phyloP scores from a whole-genome alignment of 352 stramenopile species.

The Blastocystis hominis region DNA sequence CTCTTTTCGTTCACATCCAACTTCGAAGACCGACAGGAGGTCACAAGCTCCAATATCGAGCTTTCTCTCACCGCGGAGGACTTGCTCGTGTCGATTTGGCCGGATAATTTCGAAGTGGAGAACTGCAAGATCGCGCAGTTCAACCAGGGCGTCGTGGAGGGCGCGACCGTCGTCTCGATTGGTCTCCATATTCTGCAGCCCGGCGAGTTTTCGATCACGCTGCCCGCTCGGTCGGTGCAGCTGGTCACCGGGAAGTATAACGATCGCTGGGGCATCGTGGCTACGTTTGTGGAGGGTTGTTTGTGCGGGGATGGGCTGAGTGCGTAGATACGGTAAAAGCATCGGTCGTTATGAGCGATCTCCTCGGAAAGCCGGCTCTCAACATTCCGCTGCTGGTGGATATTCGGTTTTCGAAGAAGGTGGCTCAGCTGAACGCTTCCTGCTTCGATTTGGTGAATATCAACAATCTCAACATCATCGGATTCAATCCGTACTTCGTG shows the following conservation, averaged over 20 bases:
- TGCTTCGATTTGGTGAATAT: slow-evolving; percentile 21
- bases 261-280: background rate
- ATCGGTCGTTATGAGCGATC: background rate
- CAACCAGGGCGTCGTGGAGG: background rate
- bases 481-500: slow-evolving; percentile 12
- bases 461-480: background rate
- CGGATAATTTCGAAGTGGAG: background rate
- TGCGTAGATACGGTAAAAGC: background rate
- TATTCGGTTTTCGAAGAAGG: background rate
- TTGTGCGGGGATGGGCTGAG: background rate
- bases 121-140: background rate
- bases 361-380: background rate
- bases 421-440: background rate
- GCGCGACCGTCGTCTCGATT: background rate
- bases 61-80: background rate
- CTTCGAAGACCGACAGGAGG: background rate
- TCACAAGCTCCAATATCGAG: background rate
- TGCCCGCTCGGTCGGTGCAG: background rate
- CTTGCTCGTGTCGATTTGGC: background rate
- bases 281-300: background rate
- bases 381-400: background rate
- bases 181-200: background rate
- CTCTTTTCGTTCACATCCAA: slow-evolving; percentile 1
- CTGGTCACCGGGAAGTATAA: background rate
- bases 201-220: background rate